A percentile compares a stretch with the other conserved stretches of the same genome.
Evolutionary conservation across 345 rosid species (phyloP).

Genomic region (Eucalyptus erythrocorys): DNA sequence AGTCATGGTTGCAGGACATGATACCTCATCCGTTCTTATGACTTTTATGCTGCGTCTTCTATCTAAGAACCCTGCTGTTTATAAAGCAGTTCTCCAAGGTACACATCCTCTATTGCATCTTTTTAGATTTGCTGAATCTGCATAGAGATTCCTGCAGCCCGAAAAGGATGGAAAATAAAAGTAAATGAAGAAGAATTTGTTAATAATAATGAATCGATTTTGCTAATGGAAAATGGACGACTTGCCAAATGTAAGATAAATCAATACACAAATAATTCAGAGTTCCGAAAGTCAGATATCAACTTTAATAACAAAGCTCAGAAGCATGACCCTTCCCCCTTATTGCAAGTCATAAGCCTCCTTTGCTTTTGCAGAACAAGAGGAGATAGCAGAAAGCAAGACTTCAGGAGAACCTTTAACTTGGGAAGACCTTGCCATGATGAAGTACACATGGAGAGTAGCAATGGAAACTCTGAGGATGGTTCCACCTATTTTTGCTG

Average conservation of each 20-base stretch:
- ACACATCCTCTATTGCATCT: background rate
- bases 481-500: slow-evolving; percentile 33
- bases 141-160: background rate
- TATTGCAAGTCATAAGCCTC: background rate
- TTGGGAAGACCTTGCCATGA: slow-evolving; percentile 20
- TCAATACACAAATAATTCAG: background rate
- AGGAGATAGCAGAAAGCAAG: slow-evolving; percentile 1
- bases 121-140: background rate
- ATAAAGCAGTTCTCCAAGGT: slow-evolving; percentile 40
- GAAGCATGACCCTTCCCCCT: background rate
- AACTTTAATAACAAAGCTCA: background rate
- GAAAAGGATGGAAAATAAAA: background rate
- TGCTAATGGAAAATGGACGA: background rate
- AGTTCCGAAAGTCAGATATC: background rate
- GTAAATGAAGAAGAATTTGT: background rate
- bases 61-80: slow-evolving; percentile 21
- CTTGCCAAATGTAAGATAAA: background rate
- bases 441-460: slow-evolving; percentile 27
- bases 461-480: slow-evolving; percentile 30
- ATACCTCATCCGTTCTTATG: slow-evolving; percentile 33
- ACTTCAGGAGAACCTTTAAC: slow-evolving; percentile 1
- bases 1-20: slow-evolving; percentile 49
- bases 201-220: too few species aligned
- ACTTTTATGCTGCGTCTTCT: slow-evolving; percentile 40
- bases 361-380: slow-evolving; percentile 26